Evolutionary conservation across 495 filamentous ascomycete species (phyloP).

Genomic region (Xylaria acuta): DNA sequence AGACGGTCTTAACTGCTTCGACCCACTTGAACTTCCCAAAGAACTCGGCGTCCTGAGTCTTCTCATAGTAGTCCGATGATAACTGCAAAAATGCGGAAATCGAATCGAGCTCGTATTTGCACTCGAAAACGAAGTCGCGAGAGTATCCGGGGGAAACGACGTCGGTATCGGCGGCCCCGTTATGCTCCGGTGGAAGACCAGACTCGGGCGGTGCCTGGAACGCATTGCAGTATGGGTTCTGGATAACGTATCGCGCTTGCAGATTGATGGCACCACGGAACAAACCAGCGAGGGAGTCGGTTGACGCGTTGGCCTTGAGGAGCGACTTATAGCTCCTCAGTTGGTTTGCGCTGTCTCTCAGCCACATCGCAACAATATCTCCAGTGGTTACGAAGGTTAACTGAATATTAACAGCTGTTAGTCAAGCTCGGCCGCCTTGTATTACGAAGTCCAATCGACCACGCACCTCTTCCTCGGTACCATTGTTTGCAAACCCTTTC

Average conservation of each 20-base stretch:
- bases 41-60: constrained; percentile 63
- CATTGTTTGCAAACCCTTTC: constrained; percentile 60
- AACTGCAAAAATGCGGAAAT: constrained; percentile 70
- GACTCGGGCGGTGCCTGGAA: constrained; percentile 68
- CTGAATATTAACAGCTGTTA: constrained; percentile 25
- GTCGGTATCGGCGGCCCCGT: constrained; percentile 41
- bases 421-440: background rate
- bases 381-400: constrained; percentile 56
- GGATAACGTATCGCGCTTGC: constrained; percentile 65
- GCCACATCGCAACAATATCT: constrained; percentile 80
- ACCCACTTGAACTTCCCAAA: constrained; percentile 64
- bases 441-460: background rate
- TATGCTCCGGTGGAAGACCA: constrained; percentile 48
- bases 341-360: constrained; percentile 72
- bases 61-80: constrained; percentile 62
- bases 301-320: constrained; percentile 51
- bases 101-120: constrained; percentile 73
- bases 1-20: constrained; percentile 53
- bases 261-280: constrained; percentile 71
- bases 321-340: constrained; percentile 67
- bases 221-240: constrained; percentile 68
- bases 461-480: constrained; percentile 48
- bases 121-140: constrained; percentile 49
- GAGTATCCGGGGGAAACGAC: constrained; percentile 37
- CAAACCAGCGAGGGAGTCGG: constrained; percentile 61